Conservation (phyloP, 2,329 filamentous ascomycete species). For the Ophiocordyceps robertsii region DNA sequence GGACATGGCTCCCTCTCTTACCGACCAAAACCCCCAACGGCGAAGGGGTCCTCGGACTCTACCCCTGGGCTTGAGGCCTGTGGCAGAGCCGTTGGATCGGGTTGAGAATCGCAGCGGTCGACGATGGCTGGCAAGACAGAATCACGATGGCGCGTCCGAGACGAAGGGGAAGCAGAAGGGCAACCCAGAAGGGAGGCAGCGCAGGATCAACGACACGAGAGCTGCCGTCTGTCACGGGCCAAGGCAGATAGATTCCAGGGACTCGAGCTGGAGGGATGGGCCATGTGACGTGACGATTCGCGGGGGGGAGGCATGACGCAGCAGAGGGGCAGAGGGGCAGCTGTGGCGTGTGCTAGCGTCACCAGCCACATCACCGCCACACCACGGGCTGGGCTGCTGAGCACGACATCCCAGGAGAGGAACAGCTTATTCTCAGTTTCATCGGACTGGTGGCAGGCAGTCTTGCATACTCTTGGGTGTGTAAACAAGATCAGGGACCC, state of each 20-base stretch:
- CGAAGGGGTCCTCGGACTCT: background rate
- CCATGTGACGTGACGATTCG: conserved; percentile 2
- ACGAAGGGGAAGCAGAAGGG: too few species aligned
- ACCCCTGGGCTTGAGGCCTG: background rate
- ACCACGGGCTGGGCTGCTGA: background rate
- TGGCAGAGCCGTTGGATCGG: too few species aligned
- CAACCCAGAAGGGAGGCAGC: too few species aligned
- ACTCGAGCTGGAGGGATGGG: background rate
- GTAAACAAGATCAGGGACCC: too few species aligned
- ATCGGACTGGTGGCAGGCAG: too few species aligned
- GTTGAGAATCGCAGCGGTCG: too few species aligned
- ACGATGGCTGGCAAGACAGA: too few species aligned
- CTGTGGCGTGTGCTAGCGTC: background rate
- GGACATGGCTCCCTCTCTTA: conserved; percentile 20
- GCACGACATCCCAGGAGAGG: too few species aligned
- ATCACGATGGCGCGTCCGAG: too few species aligned
- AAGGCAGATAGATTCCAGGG: background rate
- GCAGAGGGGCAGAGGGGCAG: background rate
- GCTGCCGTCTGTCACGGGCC: background rate
- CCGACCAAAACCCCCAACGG: background rate
- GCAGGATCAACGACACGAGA: background rate
- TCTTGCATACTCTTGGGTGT: too few species aligned
- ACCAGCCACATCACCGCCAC: background rate
- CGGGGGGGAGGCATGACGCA: conserved; percentile 1
- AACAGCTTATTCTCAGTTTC: too few species aligned